Evolutionary conservation across 139 green algal genomes (phyloP), one percentile per base, ranked within the genome.

Genomic region (Eudorina sp.): DNA sequence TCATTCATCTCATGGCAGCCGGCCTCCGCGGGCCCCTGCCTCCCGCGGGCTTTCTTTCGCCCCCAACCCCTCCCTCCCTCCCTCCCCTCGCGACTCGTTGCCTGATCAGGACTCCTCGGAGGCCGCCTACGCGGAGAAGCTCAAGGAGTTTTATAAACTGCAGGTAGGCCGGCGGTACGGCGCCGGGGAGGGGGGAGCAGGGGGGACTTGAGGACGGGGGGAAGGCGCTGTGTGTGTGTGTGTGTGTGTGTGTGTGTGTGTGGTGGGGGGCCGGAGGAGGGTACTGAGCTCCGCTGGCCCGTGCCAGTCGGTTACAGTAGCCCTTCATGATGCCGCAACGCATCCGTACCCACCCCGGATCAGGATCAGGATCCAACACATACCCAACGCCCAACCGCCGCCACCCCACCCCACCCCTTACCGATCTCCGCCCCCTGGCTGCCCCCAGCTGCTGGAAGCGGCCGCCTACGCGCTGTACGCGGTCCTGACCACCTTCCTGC

Each of bases 401-500:
- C n/a, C n/a, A n/a, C n/a, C n/a, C 62, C 62, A 7, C 62, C 29
- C 62, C 13, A 40, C 31, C 27, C 31, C 31, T 45, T 31, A 0
- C 31, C 68, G 34, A 11, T 38, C 41, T 23, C 41, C 41, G 48
- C 75, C 53, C 25, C 53, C 53, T 48, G 66, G 69, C n/a, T 8
- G 1, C 21, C 46, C 58, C 27, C 88, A 87, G 60, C 18, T 88
- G 40, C 40, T 79, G 1, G 89, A 95, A 66, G 90, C 94, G 0
- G 64, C 89, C 13, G 91, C 92, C 0, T 98, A 97, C 78, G 85
- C 90, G 1, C 8, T 92, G 9, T 98, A 97, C 84, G 93, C 92
- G 51, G 84, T 80, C 29, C 91, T 90, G 55, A 96, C 92, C 86
- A 97, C 94, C 43, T 97, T 96, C 85, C 85, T 97, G 83, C 91